A percentile compares a stretch with the other conserved stretches of the same genome.
phyloP scores from a whole-genome alignment of 192 early-diverging fungal genomes.

The Backusella circina region DNA sequence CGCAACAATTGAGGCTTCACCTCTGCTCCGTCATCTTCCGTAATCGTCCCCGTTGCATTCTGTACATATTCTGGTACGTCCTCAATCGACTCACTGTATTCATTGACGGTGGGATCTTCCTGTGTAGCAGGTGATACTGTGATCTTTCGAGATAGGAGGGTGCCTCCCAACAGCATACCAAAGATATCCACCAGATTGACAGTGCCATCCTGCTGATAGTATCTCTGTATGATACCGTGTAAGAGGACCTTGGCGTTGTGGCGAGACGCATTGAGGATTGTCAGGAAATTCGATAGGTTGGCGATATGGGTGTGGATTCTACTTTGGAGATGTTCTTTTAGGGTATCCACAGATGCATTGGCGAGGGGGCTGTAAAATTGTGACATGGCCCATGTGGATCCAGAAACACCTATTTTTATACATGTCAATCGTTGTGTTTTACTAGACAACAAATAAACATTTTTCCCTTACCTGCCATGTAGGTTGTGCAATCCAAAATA shows the following conservation, averaged over 20 bases:
- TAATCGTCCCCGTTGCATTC: constrained; percentile 18
- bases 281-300: constrained; percentile 38
- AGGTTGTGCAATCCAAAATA: constrained; percentile 64
- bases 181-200: constrained; percentile 53
- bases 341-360: constrained; percentile 30
- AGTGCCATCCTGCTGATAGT: constrained; percentile 15
- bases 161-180: constrained; percentile 44
- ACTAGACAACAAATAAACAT: no score
- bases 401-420: constrained; percentile 44
- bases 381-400: constrained; percentile 56
- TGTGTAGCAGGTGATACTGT: neutral
- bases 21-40: constrained; percentile 9
- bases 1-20: constrained; percentile 7
- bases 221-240: constrained; percentile 23
- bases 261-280: constrained; percentile 3
- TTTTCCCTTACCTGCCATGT: constrained; percentile 54
- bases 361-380: constrained; percentile 43
- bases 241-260: constrained; percentile 15
- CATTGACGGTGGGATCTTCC: neutral
- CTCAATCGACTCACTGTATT: neutral
- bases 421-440: constrained; percentile 16
- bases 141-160: constrained; percentile 38
- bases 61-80: constrained; percentile 6
- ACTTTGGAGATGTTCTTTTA: constrained; percentile 34
- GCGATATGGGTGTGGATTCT: constrained; percentile 46